These are phyloP conservation scores for Zizania palustris DNA, from an alignment of 202 grass and related monocot species.

Conservation along the genomic window DNA sequence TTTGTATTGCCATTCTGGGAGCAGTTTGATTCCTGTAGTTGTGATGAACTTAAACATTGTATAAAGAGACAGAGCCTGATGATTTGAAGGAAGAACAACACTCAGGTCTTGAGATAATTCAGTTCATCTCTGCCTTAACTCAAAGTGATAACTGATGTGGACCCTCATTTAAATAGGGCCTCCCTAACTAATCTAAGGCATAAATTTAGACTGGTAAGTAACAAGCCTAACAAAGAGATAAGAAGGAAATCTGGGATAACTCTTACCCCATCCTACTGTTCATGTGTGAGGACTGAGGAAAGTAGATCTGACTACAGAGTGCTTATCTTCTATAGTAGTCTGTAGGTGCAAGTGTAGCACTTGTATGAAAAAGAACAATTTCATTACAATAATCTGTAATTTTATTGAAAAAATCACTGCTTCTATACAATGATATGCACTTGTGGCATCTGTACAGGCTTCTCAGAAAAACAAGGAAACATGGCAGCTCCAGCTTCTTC, in stretches of 20 bases:
- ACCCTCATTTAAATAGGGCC: neutral
- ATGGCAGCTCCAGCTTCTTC: conserved; percentile 81
- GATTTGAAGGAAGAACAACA: neutral
- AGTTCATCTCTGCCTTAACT: neutral
- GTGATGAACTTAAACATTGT: neutral
- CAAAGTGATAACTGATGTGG: neutral
- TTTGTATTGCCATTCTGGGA: conserved; percentile 25
- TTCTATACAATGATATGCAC: conserved; percentile 28
- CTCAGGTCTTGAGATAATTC: neutral
- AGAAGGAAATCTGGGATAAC: neutral
- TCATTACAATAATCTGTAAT: neutral
- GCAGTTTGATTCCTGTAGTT: conserved; percentile 8
- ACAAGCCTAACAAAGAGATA: neutral
- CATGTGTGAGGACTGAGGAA: neutral
- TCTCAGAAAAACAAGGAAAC: conserved; percentile 79
- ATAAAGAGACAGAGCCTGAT: neutral
- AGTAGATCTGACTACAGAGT: conserved; percentile 28
- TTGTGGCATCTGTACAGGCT: conserved; percentile 57
- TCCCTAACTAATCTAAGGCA: neutral
- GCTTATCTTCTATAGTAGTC: conserved; percentile 14
- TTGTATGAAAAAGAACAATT: neutral
- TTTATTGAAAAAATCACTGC: conserved; percentile 13
- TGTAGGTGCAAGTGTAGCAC: neutral
- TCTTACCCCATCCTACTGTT: neutral
- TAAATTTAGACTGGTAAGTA: neutral